These are phyloP conservation scores for Cryphonectria nitschkei DNA, from an alignment of 2,329 filamentous ascomycete species.

Conservation along the genomic window DNA sequence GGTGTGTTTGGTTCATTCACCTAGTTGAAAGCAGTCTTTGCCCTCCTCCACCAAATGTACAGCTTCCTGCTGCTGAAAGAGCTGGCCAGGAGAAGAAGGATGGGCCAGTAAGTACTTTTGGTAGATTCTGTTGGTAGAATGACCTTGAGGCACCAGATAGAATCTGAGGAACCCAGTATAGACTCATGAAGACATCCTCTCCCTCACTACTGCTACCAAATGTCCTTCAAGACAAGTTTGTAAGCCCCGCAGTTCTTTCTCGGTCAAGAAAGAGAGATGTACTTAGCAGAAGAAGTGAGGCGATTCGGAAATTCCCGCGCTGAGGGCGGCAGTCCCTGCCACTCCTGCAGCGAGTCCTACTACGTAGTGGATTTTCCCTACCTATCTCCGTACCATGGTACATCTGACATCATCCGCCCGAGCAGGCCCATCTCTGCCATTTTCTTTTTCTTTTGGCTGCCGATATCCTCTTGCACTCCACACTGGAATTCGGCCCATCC, in stretches of 20 bases:
- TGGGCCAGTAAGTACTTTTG: neutral
- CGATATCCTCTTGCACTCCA: neutral
- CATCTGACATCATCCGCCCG: constrained; percentile 12
- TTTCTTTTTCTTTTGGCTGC: neutral
- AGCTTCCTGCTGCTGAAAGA: neutral
- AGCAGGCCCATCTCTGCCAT: constrained; percentile 1
- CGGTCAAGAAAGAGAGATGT: neutral
- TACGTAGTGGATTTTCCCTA: neutral
- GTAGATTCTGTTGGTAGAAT: neutral
- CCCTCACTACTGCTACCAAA: neutral
- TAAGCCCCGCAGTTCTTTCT: neutral
- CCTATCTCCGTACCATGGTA: neutral
- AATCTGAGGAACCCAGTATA: neutral
- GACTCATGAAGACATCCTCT: neutral
- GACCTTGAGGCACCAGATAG: neutral
- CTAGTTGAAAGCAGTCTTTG: neutral
- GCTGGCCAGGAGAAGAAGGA: neutral
- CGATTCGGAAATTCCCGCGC: constrained; percentile 6
- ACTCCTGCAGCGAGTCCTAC: neutral
- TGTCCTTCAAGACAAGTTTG: neutral
- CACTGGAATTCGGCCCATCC: neutral
- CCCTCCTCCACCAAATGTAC: neutral
- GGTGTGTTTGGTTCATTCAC: neutral
- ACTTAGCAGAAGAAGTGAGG: neutral
- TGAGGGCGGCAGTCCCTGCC: neutral